Percentiles rank a stretch among this genome's conserved stretches.
Conservation (phyloP, 176 grass and related monocot species). For the Poa annua region DNA sequence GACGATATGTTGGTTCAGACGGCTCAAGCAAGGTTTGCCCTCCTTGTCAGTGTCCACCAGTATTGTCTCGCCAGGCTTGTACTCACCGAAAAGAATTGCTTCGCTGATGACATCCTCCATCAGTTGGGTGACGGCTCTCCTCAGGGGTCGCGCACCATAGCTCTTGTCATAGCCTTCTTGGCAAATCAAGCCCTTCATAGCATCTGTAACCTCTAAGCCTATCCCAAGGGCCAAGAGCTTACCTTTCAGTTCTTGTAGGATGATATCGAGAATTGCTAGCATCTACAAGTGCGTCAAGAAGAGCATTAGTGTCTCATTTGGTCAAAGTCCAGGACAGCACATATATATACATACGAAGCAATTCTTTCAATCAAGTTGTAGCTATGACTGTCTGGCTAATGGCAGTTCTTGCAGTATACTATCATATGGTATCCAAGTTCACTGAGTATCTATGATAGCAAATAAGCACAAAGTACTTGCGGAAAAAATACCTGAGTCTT, state of each 20-base stretch:
- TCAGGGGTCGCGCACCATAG: conserved; percentile 74
- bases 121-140: conserved; percentile 77
- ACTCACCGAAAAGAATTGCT: conserved; percentile 79
- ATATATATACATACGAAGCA: background rate
- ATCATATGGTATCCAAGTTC: background rate
- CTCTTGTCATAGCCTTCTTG: conserved; percentile 81
- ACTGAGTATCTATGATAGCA: background rate
- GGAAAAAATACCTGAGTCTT: conserved; percentile 72
- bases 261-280: conserved; percentile 85
- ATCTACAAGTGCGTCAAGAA: conserved; percentile 60
- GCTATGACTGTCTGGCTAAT: conserved; percentile 9
- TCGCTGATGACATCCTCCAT: conserved; percentile 90
- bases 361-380: background rate
- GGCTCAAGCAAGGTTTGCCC: conserved; percentile 65
- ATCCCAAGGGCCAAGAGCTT: conserved; percentile 69
- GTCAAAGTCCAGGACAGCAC: background rate
- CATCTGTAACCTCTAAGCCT: conserved; percentile 75
- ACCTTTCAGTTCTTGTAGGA: conserved; percentile 84
- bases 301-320: conserved; percentile 16
- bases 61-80: conserved; percentile 72
- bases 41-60: conserved; percentile 62
- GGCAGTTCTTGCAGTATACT: conserved; percentile 16
- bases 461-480: conserved; percentile 15
- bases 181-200: conserved; percentile 75
- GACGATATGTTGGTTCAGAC: conserved; percentile 51